Evolutionary conservation across 75 land plant genomes (phyloP).

Genomic region (Selaginella moellendorffii): DNA sequence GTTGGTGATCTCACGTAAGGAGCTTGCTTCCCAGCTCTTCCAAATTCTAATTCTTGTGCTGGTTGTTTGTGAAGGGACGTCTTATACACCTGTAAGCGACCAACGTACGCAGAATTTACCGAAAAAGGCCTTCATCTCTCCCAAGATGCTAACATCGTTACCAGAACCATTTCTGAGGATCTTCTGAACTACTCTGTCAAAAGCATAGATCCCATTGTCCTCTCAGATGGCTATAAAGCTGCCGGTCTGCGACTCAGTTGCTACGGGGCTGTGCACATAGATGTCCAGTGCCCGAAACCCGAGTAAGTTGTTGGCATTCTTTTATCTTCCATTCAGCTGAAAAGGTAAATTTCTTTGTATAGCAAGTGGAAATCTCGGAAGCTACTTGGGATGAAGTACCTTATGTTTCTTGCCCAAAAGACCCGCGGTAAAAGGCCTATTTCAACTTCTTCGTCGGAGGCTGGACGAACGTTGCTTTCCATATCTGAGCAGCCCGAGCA

Average conservation of each 20-base stretch:
- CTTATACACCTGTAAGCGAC: not conserved
- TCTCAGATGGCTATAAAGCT: not conserved
- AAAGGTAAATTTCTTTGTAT: too few relatives aligned
- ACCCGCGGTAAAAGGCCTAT: too few relatives aligned
- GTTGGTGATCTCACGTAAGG: not conserved
- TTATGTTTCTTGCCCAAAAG: too few relatives aligned
- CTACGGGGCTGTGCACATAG: not conserved
- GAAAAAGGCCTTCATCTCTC: not conserved
- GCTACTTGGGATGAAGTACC: too few relatives aligned
- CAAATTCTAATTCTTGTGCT: not conserved
- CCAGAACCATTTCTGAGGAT: not conserved
- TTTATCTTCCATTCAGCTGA: too few relatives aligned
- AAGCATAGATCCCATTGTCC: not conserved
- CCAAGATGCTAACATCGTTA: not conserved
- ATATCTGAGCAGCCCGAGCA: too few relatives aligned
- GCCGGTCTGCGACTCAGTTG: not conserved
- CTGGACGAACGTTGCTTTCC: too few relatives aligned
- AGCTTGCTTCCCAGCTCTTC: too few relatives aligned
- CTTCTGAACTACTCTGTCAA: not conserved
- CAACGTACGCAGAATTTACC: not conserved
- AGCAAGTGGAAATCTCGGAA: too few relatives aligned
- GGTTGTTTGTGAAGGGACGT: not conserved
- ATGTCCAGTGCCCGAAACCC: not conserved
- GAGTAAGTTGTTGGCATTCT: too few relatives aligned
- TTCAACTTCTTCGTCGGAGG: too few relatives aligned